phyloP scores from a whole-genome alignment of 257 asterid genomes.

The Solanum acaule region DNA sequence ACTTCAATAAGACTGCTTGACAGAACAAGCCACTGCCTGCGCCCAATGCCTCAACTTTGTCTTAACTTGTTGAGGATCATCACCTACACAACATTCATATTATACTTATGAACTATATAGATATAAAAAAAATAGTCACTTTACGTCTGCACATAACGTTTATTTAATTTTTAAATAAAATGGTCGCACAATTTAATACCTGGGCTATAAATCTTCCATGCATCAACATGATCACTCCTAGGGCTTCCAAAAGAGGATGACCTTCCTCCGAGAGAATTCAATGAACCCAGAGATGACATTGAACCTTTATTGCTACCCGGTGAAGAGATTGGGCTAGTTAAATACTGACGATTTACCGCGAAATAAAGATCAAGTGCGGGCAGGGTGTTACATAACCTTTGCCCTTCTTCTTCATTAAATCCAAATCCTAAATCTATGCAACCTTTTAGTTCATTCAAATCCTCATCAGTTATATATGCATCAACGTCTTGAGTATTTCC shows the following conservation, averaged over 20 bases:
- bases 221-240: slow-evolving; percentile 5
- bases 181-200: neutral
- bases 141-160: too few species aligned
- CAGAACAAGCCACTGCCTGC: slow-evolving; percentile 67
- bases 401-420: slow-evolving; percentile 66
- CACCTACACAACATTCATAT: slow-evolving; percentile 21
- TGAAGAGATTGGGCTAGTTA: slow-evolving; percentile 40
- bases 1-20: slow-evolving; percentile 39
- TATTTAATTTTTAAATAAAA: too few species aligned
- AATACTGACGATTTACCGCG: slow-evolving; percentile 53
- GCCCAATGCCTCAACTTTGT: slow-evolving; percentile 74
- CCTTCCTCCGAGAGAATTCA: neutral
- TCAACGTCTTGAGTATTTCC: slow-evolving; percentile 1
- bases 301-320: slow-evolving; percentile 23
- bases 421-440: slow-evolving; percentile 87
- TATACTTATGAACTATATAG: neutral
- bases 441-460: slow-evolving; percentile 67
- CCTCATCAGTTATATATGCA: slow-evolving; percentile 54
- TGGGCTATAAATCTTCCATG: slow-evolving; percentile 24
- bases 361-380: slow-evolving; percentile 84
- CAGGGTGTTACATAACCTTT: slow-evolving; percentile 48
- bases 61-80: slow-evolving; percentile 56
- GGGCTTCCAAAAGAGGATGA: slow-evolving; percentile 28
- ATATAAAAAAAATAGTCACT: too few species aligned
- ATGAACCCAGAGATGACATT: neutral